phyloP scores from a whole-genome alignment of 2,329 filamentous ascomycete species.

The Curvularia hawaiiensis region DNA sequence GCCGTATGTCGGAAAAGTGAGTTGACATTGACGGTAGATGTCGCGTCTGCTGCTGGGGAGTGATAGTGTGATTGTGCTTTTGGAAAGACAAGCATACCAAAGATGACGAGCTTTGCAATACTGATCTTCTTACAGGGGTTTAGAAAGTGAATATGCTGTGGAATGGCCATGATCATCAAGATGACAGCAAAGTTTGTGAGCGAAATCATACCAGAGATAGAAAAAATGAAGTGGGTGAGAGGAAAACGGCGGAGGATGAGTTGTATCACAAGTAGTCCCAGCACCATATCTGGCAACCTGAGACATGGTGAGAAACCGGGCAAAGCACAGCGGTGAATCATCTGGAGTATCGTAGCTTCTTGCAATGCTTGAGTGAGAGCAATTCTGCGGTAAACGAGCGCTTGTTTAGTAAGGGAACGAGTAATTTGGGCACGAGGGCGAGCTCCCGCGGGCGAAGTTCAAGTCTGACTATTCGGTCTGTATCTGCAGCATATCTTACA shows the following conservation, averaged over 20 bases:
- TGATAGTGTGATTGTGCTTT: slow-evolving; percentile 17
- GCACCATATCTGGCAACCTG: background rate
- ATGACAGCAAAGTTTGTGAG: background rate
- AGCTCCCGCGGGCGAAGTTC: background rate
- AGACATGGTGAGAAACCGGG: slow-evolving; percentile 19
- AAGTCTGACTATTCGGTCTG: background rate
- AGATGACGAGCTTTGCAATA: background rate
- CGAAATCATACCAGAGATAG: background rate
- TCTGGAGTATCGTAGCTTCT: slow-evolving; percentile 9
- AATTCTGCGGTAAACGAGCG: slow-evolving; percentile 15
- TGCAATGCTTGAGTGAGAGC: slow-evolving; percentile 22
- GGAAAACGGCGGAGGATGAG: slow-evolving; percentile 1
- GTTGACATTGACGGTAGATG: slow-evolving; percentile 23
- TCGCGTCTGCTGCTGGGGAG: slow-evolving; percentile 23
- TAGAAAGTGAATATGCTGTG: background rate
- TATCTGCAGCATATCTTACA: background rate
- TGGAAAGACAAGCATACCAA: background rate
- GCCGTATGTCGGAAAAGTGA: slow-evolving; percentile 28
- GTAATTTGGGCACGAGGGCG: background rate
- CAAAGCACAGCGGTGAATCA: background rate
- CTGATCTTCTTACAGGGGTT: background rate
- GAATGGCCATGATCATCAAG: background rate
- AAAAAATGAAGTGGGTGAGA: slow-evolving; percentile 2
- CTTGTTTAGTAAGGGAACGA: slow-evolving; percentile 16
- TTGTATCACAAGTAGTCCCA: background rate